These are phyloP conservation scores for Grosmannia serpens DNA, from an alignment of 2,329 filamentous ascomycete species.

Conservation along the genomic window DNA sequence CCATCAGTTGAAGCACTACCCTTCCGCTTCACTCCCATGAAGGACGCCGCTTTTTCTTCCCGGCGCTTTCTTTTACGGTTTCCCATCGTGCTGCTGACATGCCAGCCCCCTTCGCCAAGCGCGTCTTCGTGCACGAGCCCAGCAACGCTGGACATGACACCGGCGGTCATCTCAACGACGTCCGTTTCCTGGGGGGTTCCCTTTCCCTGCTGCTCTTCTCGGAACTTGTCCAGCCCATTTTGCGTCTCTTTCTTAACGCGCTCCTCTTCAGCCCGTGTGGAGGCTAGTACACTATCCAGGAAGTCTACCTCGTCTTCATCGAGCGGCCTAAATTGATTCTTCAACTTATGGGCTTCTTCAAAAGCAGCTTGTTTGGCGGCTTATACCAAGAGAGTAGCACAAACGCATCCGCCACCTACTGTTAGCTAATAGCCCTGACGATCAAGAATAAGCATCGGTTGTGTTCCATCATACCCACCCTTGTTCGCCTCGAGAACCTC, in stretches of 20 bases:
- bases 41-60: slow-evolving; percentile 4
- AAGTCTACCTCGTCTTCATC: slow-evolving; percentile 74
- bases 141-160: not conserved
- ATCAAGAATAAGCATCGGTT: no score
- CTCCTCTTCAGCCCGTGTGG: slow-evolving; percentile 41
- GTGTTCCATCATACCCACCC: slow-evolving; percentile 33
- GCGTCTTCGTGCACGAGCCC: slow-evolving; percentile 9
- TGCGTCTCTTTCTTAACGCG: slow-evolving; percentile 42
- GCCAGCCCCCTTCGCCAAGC: slow-evolving; percentile 12
- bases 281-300: slow-evolving; percentile 46
- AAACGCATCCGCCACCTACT: not conserved
- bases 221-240: slow-evolving; percentile 43
- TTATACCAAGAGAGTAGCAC: slow-evolving; percentile 17
- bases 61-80: slow-evolving; percentile 13
- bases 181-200: not conserved
- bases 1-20: slow-evolving; percentile 3
- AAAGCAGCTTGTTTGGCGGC: slow-evolving; percentile 74
- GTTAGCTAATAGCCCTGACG: not conserved
- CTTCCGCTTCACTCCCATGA: slow-evolving; percentile 13
- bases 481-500: slow-evolving; percentile 75
- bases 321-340: slow-evolving; percentile 66
- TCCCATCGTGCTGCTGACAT: not conserved
- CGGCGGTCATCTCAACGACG: not conserved
- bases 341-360: slow-evolving; percentile 59
- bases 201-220: slow-evolving; percentile 31